Percentiles rank a stretch among this genome's conserved stretches.
Conservation (phyloP, 768 basidiomycete species). For the Rossbeevera mucosa region DNA sequence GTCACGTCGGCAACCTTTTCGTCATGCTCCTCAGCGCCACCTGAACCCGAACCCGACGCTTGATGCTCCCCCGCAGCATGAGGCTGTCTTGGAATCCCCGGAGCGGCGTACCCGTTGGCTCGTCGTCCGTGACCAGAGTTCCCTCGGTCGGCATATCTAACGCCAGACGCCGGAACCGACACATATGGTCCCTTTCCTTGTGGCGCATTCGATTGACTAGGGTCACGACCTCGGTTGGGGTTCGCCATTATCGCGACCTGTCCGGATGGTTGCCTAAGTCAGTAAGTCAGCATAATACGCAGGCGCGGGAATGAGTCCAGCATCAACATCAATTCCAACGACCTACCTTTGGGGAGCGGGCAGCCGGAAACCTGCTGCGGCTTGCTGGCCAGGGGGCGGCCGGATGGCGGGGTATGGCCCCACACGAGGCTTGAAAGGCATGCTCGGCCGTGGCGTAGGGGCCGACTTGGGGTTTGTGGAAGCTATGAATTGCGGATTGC, state of each 20-base stretch:
- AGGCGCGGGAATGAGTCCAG: background rate
- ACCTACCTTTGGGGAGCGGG: slow-evolving; percentile 32
- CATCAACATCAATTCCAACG: background rate
- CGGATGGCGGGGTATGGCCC: slow-evolving; percentile 63
- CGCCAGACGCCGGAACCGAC: slow-evolving; percentile 1
- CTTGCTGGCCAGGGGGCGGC: slow-evolving; percentile 39
- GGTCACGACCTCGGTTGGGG: slow-evolving; percentile 49
- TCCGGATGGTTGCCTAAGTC: slow-evolving; percentile 31
- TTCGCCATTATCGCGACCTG: slow-evolving; percentile 74
- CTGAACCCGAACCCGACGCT: background rate
- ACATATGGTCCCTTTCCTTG: slow-evolving; percentile 8
- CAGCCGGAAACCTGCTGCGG: slow-evolving; percentile 61
- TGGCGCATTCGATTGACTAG: slow-evolving; percentile 12
- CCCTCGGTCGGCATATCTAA: slow-evolving; percentile 1
- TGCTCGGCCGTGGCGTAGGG: slow-evolving; percentile 43
- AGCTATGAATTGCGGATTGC: slow-evolving; percentile 77
- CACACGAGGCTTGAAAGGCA: slow-evolving; percentile 61
- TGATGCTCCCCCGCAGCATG: slow-evolving; percentile 1
- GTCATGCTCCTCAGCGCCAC: background rate
- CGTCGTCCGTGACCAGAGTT: background rate
- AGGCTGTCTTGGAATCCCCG: background rate
- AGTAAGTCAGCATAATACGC: background rate
- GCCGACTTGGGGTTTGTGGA: slow-evolving; percentile 59
- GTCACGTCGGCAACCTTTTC: slow-evolving; percentile 4
- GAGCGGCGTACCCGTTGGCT: slow-evolving; percentile 6